These are phyloP conservation scores for Ceratocystis variospora DNA, from an alignment of 2,329 filamentous ascomycete species.

Conservation along the genomic window DNA sequence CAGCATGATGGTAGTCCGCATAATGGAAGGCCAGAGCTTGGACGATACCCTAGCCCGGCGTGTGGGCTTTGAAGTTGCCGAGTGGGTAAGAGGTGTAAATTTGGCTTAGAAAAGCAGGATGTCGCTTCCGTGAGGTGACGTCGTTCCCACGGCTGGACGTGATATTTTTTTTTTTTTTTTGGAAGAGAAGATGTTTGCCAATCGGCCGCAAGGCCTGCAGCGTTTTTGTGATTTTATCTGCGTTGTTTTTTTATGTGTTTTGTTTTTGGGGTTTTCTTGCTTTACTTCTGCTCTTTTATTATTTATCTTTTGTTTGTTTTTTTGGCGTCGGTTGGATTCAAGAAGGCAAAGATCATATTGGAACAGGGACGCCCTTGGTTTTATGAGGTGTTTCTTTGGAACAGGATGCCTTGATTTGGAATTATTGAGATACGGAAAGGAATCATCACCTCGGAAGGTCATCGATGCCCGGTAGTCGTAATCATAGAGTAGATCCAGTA, in stretches of 20 bases:
- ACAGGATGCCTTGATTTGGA: not conserved
- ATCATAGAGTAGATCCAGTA: conserved; percentile 4
- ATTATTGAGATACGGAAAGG: conserved; percentile 2
- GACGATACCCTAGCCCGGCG: conserved; percentile 59
- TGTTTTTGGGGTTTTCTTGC: not conserved
- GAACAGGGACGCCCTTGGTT: not conserved
- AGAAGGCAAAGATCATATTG: conserved; percentile 2
- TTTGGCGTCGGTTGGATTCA: conserved; percentile 3
- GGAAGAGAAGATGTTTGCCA: not conserved
- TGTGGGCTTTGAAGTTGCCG: conserved; percentile 74
- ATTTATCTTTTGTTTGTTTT: not conserved
- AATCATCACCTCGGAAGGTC: not conserved
- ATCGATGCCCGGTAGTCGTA: conserved; percentile 2
- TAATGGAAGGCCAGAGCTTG: conserved; percentile 33
- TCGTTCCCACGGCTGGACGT: not conserved
- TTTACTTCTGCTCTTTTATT: not conserved
- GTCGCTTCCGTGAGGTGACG: not conserved
- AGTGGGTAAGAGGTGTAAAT: conserved; percentile 51
- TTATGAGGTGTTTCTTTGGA: conserved; percentile 3
- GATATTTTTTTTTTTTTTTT: not conserved
- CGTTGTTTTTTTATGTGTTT: not conserved
- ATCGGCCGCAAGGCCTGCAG: not conserved
- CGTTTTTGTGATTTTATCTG: not conserved
- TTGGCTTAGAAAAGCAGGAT: conserved; percentile 23
- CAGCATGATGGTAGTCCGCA: conserved; percentile 39